phyloP scores from a whole-genome alignment of 225 moss, liverwort and hornwort genomes.

The Marchantia paleacea region DNA sequence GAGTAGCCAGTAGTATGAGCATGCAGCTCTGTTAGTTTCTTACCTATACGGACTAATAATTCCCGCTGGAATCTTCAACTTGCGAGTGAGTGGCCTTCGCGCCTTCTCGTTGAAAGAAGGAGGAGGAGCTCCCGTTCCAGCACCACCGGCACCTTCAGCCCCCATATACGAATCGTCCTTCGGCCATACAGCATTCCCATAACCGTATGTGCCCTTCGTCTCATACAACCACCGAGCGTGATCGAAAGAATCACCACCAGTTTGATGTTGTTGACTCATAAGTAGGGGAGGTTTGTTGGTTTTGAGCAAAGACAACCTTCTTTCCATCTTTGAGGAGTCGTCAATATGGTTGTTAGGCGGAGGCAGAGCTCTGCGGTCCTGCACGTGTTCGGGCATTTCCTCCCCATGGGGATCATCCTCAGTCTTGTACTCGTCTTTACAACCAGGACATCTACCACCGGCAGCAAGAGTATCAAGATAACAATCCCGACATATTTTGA shows the following conservation, averaged over 20 bases:
- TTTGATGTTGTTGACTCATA: constrained; percentile 50
- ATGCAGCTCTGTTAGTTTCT: not conserved
- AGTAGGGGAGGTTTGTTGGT: constrained; percentile 44
- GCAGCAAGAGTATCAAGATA: constrained; percentile 72
- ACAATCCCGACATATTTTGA: constrained; percentile 80
- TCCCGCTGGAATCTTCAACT: constrained; percentile 49
- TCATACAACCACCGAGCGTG: constrained; percentile 91
- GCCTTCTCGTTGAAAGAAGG: constrained; percentile 48
- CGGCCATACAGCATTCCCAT: constrained; percentile 86
- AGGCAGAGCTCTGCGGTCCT: constrained; percentile 55
- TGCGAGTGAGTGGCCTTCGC: constrained; percentile 44
- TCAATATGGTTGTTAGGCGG: not conserved
- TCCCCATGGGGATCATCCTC: constrained; percentile 42
- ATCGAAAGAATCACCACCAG: constrained; percentile 55
- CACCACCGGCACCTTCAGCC: not conserved
- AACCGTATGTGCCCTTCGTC: constrained; percentile 90
- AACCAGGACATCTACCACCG: constrained; percentile 73
- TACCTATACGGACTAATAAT: constrained; percentile 68
- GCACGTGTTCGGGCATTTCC: not conserved
- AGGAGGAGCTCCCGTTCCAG: constrained; percentile 39
- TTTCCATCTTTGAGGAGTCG: constrained; percentile 47
- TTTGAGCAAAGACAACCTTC: constrained; percentile 66
- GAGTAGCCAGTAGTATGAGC: not conserved
- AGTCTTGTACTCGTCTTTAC: constrained; percentile 77
- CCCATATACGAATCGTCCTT: constrained; percentile 38